These are phyloP conservation scores for Cladosporium oxysporum DNA, from an alignment of 2,329 filamentous ascomycete species.

Conservation along the genomic window DNA sequence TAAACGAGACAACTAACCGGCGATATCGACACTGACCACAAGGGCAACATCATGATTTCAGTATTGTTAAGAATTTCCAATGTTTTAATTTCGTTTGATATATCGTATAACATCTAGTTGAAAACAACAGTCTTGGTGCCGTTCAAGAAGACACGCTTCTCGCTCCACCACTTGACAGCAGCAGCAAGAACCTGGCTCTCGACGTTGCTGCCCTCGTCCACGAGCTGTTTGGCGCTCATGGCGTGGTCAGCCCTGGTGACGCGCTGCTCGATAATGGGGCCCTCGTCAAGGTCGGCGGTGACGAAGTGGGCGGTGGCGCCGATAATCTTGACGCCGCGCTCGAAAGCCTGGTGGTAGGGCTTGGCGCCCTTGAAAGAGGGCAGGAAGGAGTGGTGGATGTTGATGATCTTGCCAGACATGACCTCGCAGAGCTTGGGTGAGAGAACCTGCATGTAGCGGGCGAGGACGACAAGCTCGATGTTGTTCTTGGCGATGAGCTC, in stretches of 20 bases:
- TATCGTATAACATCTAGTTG: constrained; percentile 40
- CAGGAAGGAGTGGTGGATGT: constrained; percentile 87
- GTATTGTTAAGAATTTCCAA: not conserved
- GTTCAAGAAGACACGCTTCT: constrained; percentile 76
- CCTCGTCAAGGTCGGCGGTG: constrained; percentile 81
- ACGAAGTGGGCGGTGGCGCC: constrained; percentile 85
- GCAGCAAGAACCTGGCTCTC: constrained; percentile 81
- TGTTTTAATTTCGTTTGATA: not conserved
- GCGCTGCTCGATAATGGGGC: constrained; percentile 85
- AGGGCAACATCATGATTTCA: not conserved
- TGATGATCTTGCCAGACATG: constrained; percentile 87
- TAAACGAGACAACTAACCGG: not conserved
- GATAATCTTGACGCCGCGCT: constrained; percentile 85
- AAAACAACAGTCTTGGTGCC: constrained; percentile 81
- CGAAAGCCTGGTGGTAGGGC: constrained; percentile 85
- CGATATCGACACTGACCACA: not conserved
- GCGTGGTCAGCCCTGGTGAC: constrained; percentile 75
- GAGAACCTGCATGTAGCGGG: constrained; percentile 86
- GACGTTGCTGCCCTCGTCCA: constrained; percentile 78
- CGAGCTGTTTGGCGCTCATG: constrained; percentile 73
- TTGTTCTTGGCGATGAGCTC: constrained; percentile 67
- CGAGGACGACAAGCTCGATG: constrained; percentile 78
- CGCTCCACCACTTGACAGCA: constrained; percentile 81
- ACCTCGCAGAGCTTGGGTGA: constrained; percentile 71
- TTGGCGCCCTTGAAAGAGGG: constrained; percentile 86